Conservation (phyloP, 345 rosid genomes). For the Gossypioides kirkii region DNA sequence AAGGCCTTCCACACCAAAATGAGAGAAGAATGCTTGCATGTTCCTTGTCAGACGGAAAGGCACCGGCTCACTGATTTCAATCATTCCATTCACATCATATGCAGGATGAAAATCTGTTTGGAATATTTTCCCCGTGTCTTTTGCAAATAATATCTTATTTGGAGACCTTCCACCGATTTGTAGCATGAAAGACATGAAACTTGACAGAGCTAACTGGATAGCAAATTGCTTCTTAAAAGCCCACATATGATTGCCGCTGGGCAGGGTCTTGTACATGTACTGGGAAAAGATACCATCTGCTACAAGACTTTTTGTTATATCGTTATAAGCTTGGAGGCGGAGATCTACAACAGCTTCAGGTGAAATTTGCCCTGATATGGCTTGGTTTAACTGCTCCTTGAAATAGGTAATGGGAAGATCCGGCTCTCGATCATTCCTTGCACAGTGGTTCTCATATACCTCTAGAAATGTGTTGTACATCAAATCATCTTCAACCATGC, state of each 20-base stretch:
- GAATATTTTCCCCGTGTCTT: slow-evolving; percentile 94
- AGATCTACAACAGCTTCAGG: slow-evolving; percentile 91
- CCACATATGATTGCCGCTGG: slow-evolving; percentile 91
- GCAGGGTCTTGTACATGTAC: slow-evolving; percentile 91
- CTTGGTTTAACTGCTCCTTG: slow-evolving; percentile 95
- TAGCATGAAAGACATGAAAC: slow-evolving; percentile 98
- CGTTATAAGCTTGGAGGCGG: slow-evolving; percentile 88
- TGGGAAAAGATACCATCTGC: slow-evolving; percentile 84
- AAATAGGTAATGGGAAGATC: slow-evolving; percentile 85
- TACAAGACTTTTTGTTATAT: slow-evolving; percentile 69
- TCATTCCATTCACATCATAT: slow-evolving; percentile 85
- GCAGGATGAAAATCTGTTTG: slow-evolving; percentile 99
- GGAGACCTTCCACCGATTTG: slow-evolving; percentile 99
- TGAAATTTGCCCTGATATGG: slow-evolving; percentile 83
- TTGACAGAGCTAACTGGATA: slow-evolving; percentile 90
- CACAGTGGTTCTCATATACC: slow-evolving; percentile 96
- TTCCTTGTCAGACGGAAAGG: slow-evolving; percentile 97
- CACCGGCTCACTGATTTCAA: slow-evolving; percentile 87
- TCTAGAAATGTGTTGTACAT: slow-evolving; percentile 97
- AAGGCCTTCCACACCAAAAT: slow-evolving; percentile 96
- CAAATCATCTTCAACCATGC: slow-evolving; percentile 98
- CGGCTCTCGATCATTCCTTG: slow-evolving; percentile 86
- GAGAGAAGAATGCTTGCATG: slow-evolving; percentile 94
- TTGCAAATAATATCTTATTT: slow-evolving; percentile 88
- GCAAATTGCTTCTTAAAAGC: slow-evolving; percentile 98